Conservation (phyloP, 345 rosid species). For the Alliaria petiolata region DNA sequence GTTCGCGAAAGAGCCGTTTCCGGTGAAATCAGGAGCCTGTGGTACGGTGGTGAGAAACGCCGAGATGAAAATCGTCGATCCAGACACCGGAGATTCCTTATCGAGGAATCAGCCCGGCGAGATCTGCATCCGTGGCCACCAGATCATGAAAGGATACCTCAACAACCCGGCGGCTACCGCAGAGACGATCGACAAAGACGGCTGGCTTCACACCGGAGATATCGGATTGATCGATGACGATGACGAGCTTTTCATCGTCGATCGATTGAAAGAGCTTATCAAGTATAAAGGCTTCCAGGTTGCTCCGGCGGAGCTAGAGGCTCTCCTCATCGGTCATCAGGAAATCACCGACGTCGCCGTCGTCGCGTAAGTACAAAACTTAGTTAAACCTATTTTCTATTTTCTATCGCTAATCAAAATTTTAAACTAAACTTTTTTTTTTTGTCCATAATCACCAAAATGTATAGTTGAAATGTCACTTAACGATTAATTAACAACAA, state of each 20-base stretch:
- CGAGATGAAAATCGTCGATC: slow-evolving; percentile 44
- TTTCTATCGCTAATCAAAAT: too few species aligned
- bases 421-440: too few species aligned
- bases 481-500: too few species aligned
- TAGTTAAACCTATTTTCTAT: too few species aligned
- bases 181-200: slow-evolving; percentile 50
- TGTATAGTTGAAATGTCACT: too few species aligned
- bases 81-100: slow-evolving; percentile 56
- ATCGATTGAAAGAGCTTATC: slow-evolving; percentile 66
- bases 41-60: slow-evolving; percentile 90
- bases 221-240: slow-evolving; percentile 59
- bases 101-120: slow-evolving; percentile 67
- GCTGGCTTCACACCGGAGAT: slow-evolving; percentile 51
- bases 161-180: slow-evolving; percentile 45
- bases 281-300: slow-evolving; percentile 77
- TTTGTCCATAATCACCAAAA: too few species aligned
- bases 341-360: slow-evolving; percentile 59
- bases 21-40: slow-evolving; percentile 81
- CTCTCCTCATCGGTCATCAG: slow-evolving; percentile 52
- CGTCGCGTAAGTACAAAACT: slow-evolving; percentile 41
- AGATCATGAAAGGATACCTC: slow-evolving; percentile 82
- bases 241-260: slow-evolving; percentile 62
- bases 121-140: slow-evolving; percentile 82
- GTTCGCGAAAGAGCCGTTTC: slow-evolving; percentile 73
- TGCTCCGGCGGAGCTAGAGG: slow-evolving; percentile 75